phyloP scores from a whole-genome alignment of 305 asterid species.

The Solanum hybrid region DNA sequence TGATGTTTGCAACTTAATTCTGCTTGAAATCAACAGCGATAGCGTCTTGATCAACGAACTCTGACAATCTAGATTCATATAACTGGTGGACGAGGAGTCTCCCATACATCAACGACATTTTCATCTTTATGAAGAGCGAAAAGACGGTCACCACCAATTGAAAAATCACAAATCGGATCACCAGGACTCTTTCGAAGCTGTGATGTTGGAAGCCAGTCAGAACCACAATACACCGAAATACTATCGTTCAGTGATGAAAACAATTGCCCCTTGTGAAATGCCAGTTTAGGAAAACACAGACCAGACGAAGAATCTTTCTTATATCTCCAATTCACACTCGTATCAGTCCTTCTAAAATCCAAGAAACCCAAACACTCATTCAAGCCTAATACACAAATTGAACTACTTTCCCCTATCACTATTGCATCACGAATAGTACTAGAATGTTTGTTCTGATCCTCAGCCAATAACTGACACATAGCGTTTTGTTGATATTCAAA shows the following conservation, averaged over 20 bases:
- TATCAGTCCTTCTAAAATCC: neutral
- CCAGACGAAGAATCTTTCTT: neutral
- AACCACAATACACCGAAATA: neutral
- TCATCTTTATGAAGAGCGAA: neutral
- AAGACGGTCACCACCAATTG: neutral
- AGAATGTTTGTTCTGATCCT: neutral
- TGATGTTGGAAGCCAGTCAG: neutral
- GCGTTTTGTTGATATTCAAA: neutral
- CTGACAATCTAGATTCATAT: neutral
- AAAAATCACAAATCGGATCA: neutral
- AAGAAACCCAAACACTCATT: neutral
- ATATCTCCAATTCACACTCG: neutral
- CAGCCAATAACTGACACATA: neutral
- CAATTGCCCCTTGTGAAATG: neutral
- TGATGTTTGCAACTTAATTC: neutral
- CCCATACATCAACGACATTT: neutral
- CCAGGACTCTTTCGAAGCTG: neutral
- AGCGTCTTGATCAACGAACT: neutral
- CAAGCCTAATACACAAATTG: slow-evolving; percentile 55
- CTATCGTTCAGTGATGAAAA: neutral
- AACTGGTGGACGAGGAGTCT: neutral
- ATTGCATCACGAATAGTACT: slow-evolving; percentile 30
- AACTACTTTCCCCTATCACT: slow-evolving; percentile 54
- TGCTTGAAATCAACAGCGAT: neutral
- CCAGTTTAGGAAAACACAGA: neutral